These are phyloP conservation scores for Panicum virgatum DNA, from an alignment of 202 grass and related monocot genomes.

Conservation along the genomic window DNA sequence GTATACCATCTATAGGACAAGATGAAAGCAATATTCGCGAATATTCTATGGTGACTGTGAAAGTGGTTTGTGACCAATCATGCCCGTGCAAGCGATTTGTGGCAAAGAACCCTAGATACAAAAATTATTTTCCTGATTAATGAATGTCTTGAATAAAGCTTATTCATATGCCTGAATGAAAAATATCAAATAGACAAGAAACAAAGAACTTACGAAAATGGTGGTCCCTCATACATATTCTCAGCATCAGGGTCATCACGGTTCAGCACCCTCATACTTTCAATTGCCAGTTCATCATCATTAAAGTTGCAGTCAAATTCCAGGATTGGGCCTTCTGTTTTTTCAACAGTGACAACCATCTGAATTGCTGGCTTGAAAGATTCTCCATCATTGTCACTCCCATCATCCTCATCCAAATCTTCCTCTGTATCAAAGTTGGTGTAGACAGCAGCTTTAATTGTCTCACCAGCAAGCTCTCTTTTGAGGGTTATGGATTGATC, in stretches of 20 bases:
- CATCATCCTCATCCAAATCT: constrained; percentile 55
- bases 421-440: constrained; percentile 63
- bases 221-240: constrained; percentile 70
- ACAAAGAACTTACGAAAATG: constrained; percentile 74
- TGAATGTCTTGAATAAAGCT: background rate
- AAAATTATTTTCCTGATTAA: background rate
- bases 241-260: constrained; percentile 48
- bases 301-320: constrained; percentile 87
- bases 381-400: constrained; percentile 35
- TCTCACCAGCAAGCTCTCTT: constrained; percentile 64
- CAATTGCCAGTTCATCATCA: constrained; percentile 73
- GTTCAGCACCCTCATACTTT: constrained; percentile 69
- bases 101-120: background rate
- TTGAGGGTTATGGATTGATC: constrained; percentile 79
- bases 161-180: constrained; percentile 15
- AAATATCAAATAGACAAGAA: constrained; percentile 7
- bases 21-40: background rate
- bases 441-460: constrained; percentile 71
- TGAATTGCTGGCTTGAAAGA: constrained; percentile 59
- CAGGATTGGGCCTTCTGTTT: constrained; percentile 59
- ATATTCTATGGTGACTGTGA: background rate
- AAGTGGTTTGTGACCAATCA: background rate
- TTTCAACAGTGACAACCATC: constrained; percentile 69
- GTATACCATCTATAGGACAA: constrained; percentile 1
- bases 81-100: background rate